Base-by-base conservation (phyloP, 2,329 filamentous ascomycete species). In the Aspergillus pseudoterreus region DNA sequence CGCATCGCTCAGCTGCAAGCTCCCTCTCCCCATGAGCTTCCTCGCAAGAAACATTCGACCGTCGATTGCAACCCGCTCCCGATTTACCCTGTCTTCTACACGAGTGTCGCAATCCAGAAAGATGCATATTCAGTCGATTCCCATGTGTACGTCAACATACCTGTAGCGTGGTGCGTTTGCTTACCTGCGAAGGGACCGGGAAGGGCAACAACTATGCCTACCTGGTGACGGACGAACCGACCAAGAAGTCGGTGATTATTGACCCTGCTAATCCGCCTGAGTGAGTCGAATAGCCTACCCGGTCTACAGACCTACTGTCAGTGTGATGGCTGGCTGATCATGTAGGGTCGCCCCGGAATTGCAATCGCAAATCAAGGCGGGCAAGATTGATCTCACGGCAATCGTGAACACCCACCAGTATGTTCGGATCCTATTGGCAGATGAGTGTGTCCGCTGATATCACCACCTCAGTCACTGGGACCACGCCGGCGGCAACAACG, bases 341-440 rank as follows among this genome's bases (percentile, higher is more conserved):
- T 44, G 3, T 47, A 86, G 83, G 60, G 83, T 86, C 4, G 69
- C 81, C 3, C 83, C 84, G 11, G 76, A 80, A 9, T 73, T 99
- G 47, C 86, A 92, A 68, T 80, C 91, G 58, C 85, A 88, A 53
- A 86, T 89, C 5, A 74, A 84, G 38, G 75, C 78, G 19, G 86
- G 87, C 14, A 82, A 83, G 60, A 90, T 96, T 66, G 92, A 95
- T 62, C 75, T 99, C 56, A 91, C 82, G 21, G 88, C 86, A 45
- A 95, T 99, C 66, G 85, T 97, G 64, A 99, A 99, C 68, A 99
- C 94, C 1, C 94, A 99, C 66, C 92, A 97, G 92, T 96, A 77
- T 72, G 88, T 72, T 21, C 43, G 15, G 32, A 3, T 22, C 17
- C 14, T 12, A 14, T 6, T 12, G 4, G 10, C 15, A 2, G n/a